Conservation (phyloP, 192 early-diverging fungal species). For the Cetraspora pellucida region DNA sequence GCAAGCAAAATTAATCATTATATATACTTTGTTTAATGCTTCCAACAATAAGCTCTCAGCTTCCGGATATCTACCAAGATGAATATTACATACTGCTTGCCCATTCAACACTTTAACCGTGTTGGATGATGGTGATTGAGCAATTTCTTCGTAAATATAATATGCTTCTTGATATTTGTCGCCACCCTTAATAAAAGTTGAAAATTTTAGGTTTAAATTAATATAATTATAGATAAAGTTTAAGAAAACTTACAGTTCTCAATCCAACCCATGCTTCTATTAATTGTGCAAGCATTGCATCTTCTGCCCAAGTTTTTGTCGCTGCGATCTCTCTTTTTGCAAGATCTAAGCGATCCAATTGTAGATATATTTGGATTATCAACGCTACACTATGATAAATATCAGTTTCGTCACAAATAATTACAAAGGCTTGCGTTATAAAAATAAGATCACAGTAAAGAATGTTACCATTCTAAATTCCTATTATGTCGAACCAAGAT, state of each 20-base stretch:
- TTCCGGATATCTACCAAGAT: constrained; percentile 77
- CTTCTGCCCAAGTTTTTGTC: constrained; percentile 90
- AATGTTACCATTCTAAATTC: constrained; percentile 79
- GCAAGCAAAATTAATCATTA: constrained; percentile 5
- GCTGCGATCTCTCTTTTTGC: constrained; percentile 78
- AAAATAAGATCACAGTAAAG: neutral
- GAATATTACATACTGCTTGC: constrained; percentile 82
- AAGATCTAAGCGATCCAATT: constrained; percentile 81
- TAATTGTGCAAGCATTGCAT: constrained; percentile 90
- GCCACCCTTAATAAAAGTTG: constrained; percentile 55
- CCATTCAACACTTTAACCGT: constrained; percentile 77
- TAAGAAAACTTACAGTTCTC: constrained; percentile 46
- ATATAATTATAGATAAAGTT: neutral
- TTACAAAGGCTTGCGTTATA: constrained; percentile 1
- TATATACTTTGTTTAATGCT: constrained; percentile 65
- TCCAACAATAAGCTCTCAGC: constrained; percentile 80
- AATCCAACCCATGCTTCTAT: constrained; percentile 89
- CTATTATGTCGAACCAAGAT: constrained; percentile 67
- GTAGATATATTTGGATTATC: constrained; percentile 75
- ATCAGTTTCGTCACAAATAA: neutral
- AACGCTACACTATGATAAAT: constrained; percentile 63
- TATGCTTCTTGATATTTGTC: constrained; percentile 83
- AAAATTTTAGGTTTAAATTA: neutral
- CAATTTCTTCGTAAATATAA: constrained; percentile 95
- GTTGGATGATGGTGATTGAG: constrained; percentile 68